phyloP scores from a whole-genome alignment of 176 grass and related monocot genomes.

The Rhynchospora tenuis region DNA sequence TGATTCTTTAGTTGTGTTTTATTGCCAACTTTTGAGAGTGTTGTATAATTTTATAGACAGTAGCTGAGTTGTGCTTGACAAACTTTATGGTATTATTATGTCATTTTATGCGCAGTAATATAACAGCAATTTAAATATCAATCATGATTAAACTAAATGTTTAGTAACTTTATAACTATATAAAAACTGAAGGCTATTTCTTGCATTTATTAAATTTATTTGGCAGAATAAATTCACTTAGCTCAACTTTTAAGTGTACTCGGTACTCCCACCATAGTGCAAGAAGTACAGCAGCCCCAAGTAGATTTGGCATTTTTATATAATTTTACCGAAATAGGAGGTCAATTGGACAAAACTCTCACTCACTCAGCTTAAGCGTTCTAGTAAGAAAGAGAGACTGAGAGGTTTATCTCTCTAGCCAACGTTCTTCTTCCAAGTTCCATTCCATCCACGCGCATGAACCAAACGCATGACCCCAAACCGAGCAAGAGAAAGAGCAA shows the following conservation, averaged over 20 bases:
- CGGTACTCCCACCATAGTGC: background rate
- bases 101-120: background rate
- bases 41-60: too few species aligned
- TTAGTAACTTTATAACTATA: background rate
- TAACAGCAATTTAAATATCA: background rate
- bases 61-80: too few species aligned
- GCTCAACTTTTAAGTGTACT: background rate
- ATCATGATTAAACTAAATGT: background rate
- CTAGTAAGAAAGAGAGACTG: background rate
- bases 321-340: background rate
- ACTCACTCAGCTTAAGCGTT: background rate
- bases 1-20: too few species aligned
- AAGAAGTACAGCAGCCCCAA: background rate
- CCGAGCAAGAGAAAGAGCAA: background rate
- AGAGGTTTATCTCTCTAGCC: slow-evolving; percentile 4
- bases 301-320: background rate
- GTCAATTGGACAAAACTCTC: background rate
- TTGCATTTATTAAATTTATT: background rate
- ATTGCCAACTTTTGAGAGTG: too few species aligned
- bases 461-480: background rate
- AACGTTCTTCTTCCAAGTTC: slow-evolving; percentile 1
- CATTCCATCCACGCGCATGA: background rate
- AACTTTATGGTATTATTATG: background rate
- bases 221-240: background rate
- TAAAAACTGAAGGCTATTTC: background rate